Percentiles rank a stretch among this genome's conserved stretches.
These are phyloP conservation scores for Trifolium dubium DNA, from an alignment of 306 rosid species.

Conservation along the genomic window DNA sequence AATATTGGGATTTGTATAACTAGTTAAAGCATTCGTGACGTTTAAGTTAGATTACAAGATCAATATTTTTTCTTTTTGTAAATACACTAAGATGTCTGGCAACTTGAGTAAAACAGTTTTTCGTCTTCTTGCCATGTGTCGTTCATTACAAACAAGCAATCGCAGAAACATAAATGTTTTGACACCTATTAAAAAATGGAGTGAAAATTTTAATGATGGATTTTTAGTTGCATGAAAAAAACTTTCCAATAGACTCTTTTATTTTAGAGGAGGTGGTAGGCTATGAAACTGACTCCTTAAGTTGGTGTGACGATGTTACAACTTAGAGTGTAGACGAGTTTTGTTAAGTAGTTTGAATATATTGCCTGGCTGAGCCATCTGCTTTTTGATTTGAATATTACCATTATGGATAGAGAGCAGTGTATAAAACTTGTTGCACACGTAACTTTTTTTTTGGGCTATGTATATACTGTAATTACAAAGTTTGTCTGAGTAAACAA, in stretches of 20 bases:
- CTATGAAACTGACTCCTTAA: not conserved
- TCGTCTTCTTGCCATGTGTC: not conserved
- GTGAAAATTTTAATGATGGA: not conserved
- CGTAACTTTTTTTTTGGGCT: constrained; percentile 2
- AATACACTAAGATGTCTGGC: constrained; percentile 9
- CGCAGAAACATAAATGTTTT: not conserved
- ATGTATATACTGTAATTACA: not conserved
- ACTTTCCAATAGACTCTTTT: not conserved
- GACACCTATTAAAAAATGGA: not conserved
- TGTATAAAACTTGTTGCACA: not conserved
- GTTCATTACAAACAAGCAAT: not conserved
- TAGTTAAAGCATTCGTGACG: not conserved
- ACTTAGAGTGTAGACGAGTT: not conserved
- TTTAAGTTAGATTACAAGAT: not conserved
- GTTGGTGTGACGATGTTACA: constrained; percentile 22
- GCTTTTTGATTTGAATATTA: constrained; percentile 25
- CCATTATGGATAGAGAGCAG: not conserved
- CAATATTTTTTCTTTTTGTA: not conserved
- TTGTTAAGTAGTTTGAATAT: constrained; percentile 9
- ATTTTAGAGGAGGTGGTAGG: constrained; percentile 4
- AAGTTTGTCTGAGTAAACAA: not conserved
- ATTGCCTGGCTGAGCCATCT: not conserved
- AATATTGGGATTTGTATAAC: constrained; percentile 10
- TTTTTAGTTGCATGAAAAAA: not conserved
- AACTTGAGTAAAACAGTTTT: not conserved